A percentile compares a stretch with the other conserved stretches of the same genome.
Evolutionary conservation across 1,284 basidiomycete genomes (phyloP).

Genomic region (Cryptococcus sp.): DNA sequence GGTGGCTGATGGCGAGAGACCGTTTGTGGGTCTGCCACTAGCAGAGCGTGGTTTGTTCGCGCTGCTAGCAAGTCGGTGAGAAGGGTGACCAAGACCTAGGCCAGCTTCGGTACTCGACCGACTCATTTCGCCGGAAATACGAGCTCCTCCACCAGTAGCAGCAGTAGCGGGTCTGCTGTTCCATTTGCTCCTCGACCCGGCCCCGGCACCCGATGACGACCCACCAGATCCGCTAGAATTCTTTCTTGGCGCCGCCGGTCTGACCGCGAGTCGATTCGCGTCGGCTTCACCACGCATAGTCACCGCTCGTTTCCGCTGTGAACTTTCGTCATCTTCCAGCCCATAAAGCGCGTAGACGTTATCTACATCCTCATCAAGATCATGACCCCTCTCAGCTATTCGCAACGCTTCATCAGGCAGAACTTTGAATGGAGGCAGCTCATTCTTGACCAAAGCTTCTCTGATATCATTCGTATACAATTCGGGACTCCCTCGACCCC

Average conservation of each 20-base stretch:
- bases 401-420: slow-evolving; percentile 31
- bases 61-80: not conserved
- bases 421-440: slow-evolving; percentile 38
- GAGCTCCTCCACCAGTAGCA: not conserved
- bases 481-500: slow-evolving; percentile 8
- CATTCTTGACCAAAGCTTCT: slow-evolving; percentile 39
- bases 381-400: slow-evolving; percentile 34
- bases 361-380: slow-evolving; percentile 10
- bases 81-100: slow-evolving; percentile 16
- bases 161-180: not conserved
- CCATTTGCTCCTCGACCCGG: not conserved
- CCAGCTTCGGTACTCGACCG: slow-evolving; percentile 5
- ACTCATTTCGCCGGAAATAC: slow-evolving; percentile 1
- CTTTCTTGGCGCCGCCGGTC: no score
- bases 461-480: slow-evolving; percentile 6
- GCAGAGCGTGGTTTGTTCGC: not conserved
- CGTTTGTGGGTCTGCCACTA: not conserved
- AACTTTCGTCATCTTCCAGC: not conserved
- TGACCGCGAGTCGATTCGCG: no score
- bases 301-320: not conserved
- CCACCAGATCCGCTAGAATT: no score
- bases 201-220: no score
- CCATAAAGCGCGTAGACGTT: not conserved
- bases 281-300: not conserved
- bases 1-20: not conserved